Conservation (phyloP, 169 alveolate genomes). For the Eimeria praecox region DNA sequence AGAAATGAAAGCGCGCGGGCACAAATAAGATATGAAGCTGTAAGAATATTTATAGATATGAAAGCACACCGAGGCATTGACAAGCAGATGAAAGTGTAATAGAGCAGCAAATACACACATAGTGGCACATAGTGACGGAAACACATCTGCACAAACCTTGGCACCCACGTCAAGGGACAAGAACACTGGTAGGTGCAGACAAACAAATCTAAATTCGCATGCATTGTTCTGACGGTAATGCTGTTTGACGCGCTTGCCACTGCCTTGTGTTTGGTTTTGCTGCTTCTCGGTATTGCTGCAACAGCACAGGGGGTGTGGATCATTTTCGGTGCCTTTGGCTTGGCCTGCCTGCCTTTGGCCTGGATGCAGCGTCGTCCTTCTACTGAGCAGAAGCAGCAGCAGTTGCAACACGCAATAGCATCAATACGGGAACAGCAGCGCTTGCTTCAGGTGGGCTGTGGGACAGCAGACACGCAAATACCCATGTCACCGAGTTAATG, state of each 20-base stretch:
- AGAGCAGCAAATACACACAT: not conserved
- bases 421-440: slow-evolving; percentile 46
- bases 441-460: slow-evolving; percentile 28
- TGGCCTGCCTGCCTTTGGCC: slow-evolving; percentile 29
- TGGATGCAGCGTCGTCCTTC: slow-evolving; percentile 47
- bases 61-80: not conserved
- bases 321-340: slow-evolving; percentile 55
- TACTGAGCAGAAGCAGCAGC: slow-evolving; percentile 45
- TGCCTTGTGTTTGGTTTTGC: not conserved
- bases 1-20: not conserved
- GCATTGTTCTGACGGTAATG: not conserved
- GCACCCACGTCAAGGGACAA: not conserved
- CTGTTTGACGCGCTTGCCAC: not conserved
- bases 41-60: not conserved
- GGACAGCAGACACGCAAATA: not conserved
- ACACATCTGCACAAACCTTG: not conserved
- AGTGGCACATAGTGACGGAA: not conserved
- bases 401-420: slow-evolving; percentile 40
- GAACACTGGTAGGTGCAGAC: not conserved
- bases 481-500: not conserved
- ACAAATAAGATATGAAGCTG: not conserved
- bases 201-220: not conserved
- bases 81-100: not conserved
- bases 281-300: slow-evolving; percentile 2
- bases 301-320: slow-evolving; percentile 67